phyloP scores from a whole-genome alignment of 2,329 filamentous ascomycete genomes.

The Fusarium annulatum region DNA sequence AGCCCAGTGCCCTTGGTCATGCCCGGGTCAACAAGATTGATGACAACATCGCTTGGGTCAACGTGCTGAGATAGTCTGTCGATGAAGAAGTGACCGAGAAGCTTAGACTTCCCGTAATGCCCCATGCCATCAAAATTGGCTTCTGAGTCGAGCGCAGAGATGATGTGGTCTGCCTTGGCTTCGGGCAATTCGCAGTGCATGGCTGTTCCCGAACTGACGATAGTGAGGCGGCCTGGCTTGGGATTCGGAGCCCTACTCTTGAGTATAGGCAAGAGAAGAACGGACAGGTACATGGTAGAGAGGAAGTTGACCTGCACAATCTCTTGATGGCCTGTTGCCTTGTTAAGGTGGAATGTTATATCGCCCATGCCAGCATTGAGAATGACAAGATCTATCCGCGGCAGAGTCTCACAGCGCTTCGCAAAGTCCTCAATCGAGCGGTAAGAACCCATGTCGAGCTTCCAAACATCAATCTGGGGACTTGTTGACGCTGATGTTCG shows the following conservation, averaged over 20 bases:
- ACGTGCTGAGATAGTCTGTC: background rate
- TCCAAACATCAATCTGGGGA: background rate
- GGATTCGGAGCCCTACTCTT: background rate
- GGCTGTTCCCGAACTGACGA: background rate
- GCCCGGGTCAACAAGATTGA: slow-evolving; percentile 5
- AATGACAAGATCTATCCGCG: background rate
- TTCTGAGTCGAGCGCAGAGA: background rate
- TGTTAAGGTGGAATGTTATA: background rate
- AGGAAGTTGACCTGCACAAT: slow-evolving; percentile 11
- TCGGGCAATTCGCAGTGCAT: slow-evolving; percentile 5
- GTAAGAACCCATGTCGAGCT: background rate
- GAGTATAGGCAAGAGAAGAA: background rate
- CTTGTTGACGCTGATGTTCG: accelerated
- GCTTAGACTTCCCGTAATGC: background rate
- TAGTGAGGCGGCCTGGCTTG: background rate
- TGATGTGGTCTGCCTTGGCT: background rate
- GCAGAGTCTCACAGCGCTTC: background rate
- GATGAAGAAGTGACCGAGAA: background rate
- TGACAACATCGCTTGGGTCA: background rate
- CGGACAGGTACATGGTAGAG: background rate
- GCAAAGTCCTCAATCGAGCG: background rate
- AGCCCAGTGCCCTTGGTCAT: slow-evolving; percentile 4
- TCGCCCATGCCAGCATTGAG: slow-evolving; percentile 8
- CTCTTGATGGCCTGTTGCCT: slow-evolving; percentile 1
- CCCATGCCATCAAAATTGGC: background rate